Evolutionary conservation across 2,329 filamentous ascomycete species (phyloP), one percentile per base, ranked within the genome.

Genomic region (Colletotrichum caudatum): DNA sequence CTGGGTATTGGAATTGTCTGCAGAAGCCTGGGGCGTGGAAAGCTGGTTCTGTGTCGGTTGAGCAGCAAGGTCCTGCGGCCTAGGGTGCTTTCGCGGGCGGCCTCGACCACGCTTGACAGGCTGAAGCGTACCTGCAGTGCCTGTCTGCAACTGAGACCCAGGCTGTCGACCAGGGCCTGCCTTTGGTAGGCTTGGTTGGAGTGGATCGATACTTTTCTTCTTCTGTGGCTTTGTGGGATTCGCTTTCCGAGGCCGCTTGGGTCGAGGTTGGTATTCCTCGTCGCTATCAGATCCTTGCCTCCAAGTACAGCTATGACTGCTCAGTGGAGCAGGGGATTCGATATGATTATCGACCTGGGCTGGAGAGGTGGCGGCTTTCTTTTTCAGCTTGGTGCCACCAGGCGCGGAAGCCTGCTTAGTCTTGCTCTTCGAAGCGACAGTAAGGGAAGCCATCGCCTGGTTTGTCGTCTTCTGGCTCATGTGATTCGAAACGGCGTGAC

Each of bases 1-100:
- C 12, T 37, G 16, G 29, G 29, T 2, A 37, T 33, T 29, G 23
- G 29, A 11, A 20, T 50, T 8, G 12, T 26, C 16, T 29, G 48
- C 48, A 54, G 48, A 29, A n/a, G 8, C 14, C 23, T 33, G 57
- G 39, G 39, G 35, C 7, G 20, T 14, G 18, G 4, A 26, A 29
- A 35, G n/a, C n/a, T 58, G 56, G 41, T 23, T 9, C 33, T 16
- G 29, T 12, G 46, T 41, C 33, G 29, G n/a, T 16, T 48, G 51
- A 20, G n/a, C 23, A 33, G 7, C 33, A 23, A 50, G 29, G 9
- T 56, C 46, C 11, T 64, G 54, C 2, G 48, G 59, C n/a, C 37
- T 68, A 20, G 65, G 65, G 9, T 72, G 9, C 54, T 72, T 72
- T n/a, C 69, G 53, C 8, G 69, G 69, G 35, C 69, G 65, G 33